phyloP scores from a whole-genome alignment of 352 stramenopile species.

The Globisporangium solare region DNA sequence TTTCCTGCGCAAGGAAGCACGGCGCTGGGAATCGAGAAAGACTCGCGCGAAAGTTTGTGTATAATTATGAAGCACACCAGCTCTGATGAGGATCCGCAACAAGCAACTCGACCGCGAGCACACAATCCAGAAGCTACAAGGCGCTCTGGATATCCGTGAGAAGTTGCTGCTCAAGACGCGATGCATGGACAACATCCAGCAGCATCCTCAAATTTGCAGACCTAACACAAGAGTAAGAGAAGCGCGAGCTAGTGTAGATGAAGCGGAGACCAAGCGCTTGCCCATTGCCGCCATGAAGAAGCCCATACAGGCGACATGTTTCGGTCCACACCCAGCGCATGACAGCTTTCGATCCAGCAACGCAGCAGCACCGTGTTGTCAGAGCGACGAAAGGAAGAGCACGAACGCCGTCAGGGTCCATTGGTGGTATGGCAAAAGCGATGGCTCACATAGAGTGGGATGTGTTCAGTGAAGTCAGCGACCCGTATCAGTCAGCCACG shows the following conservation, averaged over 20 bases:
- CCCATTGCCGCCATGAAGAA: conserved; percentile 22
- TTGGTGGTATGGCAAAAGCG: too few species aligned
- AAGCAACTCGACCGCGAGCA: conserved; percentile 17
- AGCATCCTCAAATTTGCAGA: conserved; percentile 18
- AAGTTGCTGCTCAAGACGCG: conserved; percentile 31
- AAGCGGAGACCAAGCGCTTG: conserved; percentile 23
- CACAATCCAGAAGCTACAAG: conserved; percentile 24
- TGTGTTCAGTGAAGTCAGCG: too few species aligned
- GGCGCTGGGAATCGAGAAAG: too few species aligned
- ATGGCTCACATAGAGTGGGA: too few species aligned
- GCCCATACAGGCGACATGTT: conserved; percentile 24
- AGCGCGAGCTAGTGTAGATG: conserved; percentile 20
- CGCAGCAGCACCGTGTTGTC: too few species aligned
- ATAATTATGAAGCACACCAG: too few species aligned
- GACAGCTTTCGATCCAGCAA: too few species aligned
- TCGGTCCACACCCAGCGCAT: conserved; percentile 21
- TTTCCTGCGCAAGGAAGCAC: too few species aligned
- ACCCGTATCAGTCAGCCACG: too few species aligned
- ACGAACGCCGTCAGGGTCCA: too few species aligned
- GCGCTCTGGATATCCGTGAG: conserved; percentile 24
- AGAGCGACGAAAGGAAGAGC: too few species aligned
- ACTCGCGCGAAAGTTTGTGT: too few species aligned
- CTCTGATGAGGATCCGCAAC: conserved; percentile 7
- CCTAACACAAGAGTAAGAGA: conserved; percentile 16
- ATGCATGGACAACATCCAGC: conserved; percentile 21